Conservation (phyloP, 352 stramenopile genomes). For the Halophytophthora batemanensis region DNA sequence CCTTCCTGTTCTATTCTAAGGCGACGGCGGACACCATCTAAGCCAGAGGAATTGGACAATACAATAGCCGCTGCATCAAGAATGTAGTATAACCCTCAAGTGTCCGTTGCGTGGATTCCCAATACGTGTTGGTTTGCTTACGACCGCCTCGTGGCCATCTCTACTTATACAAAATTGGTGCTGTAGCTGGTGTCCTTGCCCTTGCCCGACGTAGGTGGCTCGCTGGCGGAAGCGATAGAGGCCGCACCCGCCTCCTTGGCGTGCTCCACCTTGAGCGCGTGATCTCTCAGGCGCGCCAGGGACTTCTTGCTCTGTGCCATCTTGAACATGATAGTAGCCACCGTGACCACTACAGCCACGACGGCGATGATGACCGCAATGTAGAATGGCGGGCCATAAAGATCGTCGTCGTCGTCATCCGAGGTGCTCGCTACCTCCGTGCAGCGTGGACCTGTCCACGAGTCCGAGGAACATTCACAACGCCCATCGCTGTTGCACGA, state of each 20-base stretch:
- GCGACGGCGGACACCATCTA: no score
- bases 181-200: conserved; percentile 18
- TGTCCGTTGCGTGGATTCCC: no score
- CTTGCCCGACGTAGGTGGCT: not conserved
- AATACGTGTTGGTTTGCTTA: no score
- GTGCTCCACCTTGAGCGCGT: conserved; percentile 1
- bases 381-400: conserved; percentile 7
- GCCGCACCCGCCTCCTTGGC: conserved; percentile 8
- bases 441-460: conserved; percentile 30
- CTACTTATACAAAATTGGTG: conserved; percentile 21
- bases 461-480: conserved; percentile 18
- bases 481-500: conserved; percentile 17
- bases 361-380: conserved; percentile 1
- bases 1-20: no score
- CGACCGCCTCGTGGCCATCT: no score
- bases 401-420: not conserved
- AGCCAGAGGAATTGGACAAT: no score
- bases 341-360: conserved; percentile 1
- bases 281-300: not conserved
- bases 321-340: not conserved
- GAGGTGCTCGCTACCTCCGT: conserved; percentile 6
- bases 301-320: not conserved
- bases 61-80: no score
- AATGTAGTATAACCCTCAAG: no score
- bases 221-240: conserved; percentile 11